Conservation (phyloP, 495 filamentous ascomycete genomes). For the Chaetomidium leptoderma region DNA sequence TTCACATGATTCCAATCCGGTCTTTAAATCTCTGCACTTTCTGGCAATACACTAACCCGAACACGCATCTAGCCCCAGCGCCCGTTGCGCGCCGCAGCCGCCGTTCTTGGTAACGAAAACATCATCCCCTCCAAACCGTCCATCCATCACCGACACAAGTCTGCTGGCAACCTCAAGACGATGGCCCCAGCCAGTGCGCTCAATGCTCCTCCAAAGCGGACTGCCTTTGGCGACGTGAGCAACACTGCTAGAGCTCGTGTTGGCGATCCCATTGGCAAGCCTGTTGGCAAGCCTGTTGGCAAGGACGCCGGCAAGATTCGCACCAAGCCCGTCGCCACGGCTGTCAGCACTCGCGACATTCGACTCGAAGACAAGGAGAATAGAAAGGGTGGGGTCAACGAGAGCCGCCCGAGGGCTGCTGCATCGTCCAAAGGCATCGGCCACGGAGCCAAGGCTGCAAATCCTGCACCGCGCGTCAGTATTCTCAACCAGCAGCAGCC, state of each 20-base stretch:
- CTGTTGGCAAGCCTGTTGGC: slow-evolving; percentile 27
- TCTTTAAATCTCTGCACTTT: neutral
- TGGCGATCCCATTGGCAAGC: slow-evolving; percentile 49
- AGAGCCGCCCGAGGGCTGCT: neutral
- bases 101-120: slow-evolving; percentile 67
- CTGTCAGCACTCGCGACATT: slow-evolving; percentile 42
- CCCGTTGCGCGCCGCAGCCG: slow-evolving; percentile 54
- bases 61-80: slow-evolving; percentile 66
- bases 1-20: neutral
- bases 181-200: slow-evolving; percentile 53
- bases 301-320: slow-evolving; percentile 39
- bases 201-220: slow-evolving; percentile 67
- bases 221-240: slow-evolving; percentile 76
- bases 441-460: slow-evolving; percentile 18
- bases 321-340: slow-evolving; percentile 26
- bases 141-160: slow-evolving; percentile 78
- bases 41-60: neutral
- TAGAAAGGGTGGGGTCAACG: neutral
- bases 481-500: slow-evolving; percentile 10
- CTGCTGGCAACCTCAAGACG: slow-evolving; percentile 61
- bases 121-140: slow-evolving; percentile 54
- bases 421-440: slow-evolving; percentile 14
- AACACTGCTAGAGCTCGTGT: slow-evolving; percentile 55
- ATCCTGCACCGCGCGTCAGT: slow-evolving; percentile 10
- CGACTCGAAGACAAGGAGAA: slow-evolving; percentile 48